These are phyloP conservation scores for Teratosphaeria pseudoeucalypti DNA, from an alignment of 2,329 filamentous ascomycete genomes.

Conservation along the genomic window DNA sequence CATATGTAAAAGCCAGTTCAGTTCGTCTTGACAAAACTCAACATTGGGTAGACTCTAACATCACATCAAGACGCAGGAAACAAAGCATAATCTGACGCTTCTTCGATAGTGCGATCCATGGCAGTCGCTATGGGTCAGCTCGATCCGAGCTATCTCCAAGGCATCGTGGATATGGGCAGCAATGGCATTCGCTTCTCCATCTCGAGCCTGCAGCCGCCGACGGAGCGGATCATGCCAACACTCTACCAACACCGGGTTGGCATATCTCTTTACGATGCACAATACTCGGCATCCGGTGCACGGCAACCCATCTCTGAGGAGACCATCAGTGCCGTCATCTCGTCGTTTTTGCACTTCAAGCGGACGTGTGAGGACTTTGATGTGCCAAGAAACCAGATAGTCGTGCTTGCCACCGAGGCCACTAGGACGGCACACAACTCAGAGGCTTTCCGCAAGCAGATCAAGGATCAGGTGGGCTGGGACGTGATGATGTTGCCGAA, in stretches of 20 bases:
- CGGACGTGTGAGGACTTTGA: constrained; percentile 58
- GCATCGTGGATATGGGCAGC: constrained; percentile 40
- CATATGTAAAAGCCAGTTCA: background rate
- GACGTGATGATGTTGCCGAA: constrained; percentile 64
- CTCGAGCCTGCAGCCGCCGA: constrained; percentile 63
- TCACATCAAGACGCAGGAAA: background rate
- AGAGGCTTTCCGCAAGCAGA: constrained; percentile 53
- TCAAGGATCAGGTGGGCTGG: constrained; percentile 55
- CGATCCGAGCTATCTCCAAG: constrained; percentile 12
- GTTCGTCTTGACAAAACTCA: background rate
- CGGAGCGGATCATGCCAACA: constrained; percentile 62
- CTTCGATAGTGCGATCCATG: background rate
- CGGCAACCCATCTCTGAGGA: constrained; percentile 44
- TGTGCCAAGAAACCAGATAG: constrained; percentile 56
- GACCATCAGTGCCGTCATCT: constrained; percentile 57
- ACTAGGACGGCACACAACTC: constrained; percentile 73
- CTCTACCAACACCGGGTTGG: constrained; percentile 67
- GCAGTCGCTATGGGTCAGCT: background rate
- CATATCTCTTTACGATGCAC: constrained; percentile 80
- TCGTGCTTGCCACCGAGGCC: constrained; percentile 78
- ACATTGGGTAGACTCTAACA: background rate
- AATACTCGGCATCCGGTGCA: constrained; percentile 35
- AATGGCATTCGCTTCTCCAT: constrained; percentile 93
- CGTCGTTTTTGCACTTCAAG: constrained; percentile 60
- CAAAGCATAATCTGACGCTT: background rate